These are phyloP conservation scores for Uronychia setigera DNA, from an alignment of 73 alveolate species.

Conservation along the genomic window DNA sequence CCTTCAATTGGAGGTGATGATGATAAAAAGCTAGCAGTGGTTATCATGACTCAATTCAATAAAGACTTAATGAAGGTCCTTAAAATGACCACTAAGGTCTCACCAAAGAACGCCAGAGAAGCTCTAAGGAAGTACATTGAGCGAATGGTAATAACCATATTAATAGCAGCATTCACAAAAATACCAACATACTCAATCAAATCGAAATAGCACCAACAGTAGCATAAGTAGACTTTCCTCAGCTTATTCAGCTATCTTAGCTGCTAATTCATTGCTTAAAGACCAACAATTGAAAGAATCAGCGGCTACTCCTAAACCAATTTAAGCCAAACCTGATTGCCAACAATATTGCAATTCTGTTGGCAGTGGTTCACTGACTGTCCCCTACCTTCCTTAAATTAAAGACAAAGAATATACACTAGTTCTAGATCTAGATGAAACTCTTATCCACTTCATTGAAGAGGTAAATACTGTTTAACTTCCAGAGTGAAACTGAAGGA, in stretches of 20 bases:
- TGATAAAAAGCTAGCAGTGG: not conserved
- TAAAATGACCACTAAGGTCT: not conserved
- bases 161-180: not conserved
- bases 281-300: not conserved
- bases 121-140: not conserved
- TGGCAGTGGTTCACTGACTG: not conserved
- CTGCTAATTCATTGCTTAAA: not conserved
- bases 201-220: not conserved
- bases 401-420: slow-evolving; percentile 32
- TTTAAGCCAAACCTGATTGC: not conserved
- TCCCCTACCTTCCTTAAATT: not conserved
- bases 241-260: not conserved
- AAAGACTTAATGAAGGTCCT: not conserved
- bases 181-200: not conserved
- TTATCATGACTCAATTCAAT: not conserved
- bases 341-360: not conserved
- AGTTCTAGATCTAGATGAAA: slow-evolving; percentile 83
- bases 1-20: not conserved
- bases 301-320: not conserved
- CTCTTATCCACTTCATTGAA: slow-evolving; percentile 64
- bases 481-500: slow-evolving; percentile 25
- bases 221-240: not conserved
- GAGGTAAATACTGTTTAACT: not conserved
- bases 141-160: not conserved
- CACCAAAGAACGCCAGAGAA: not conserved